Base-by-base conservation (phyloP, 768 basidiomycete genomes). In the Leucosporidium creatinivorum region DNA sequence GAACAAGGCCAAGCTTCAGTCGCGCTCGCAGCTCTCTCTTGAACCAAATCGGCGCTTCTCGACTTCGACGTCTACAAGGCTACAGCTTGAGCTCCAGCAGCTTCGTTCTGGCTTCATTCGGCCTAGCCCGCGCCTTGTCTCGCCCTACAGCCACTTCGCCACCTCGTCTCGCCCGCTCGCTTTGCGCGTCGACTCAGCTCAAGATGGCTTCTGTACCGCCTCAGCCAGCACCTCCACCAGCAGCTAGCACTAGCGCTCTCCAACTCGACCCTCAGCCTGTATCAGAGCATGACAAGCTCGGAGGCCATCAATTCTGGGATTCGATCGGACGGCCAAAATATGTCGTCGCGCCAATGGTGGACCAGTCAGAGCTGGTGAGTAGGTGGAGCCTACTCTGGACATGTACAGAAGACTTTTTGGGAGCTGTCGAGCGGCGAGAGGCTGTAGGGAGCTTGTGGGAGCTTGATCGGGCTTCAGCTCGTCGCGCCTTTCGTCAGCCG, bases 261-360 rank as follows among this genome's bases (percentile, higher is more conserved):
- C 73, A 74, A 5, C 23, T 68, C 31, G 74, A 75, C 9, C 30
- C 51, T 48, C 61, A 65, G 50, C 61, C 60, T 4, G 6, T 39
- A 30, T 10, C 51, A 4, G 48, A 19, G 50, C 52, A 51, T 23
- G 47, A 44, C 44, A 73, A 75, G 59, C 65, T 70, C 30, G 79
- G 65, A 12, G 51, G 59, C 1, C 50, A 55, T 61, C 55, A 52
- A 8, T 57, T 68, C 19, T 73, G 71, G 71, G 49, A 62, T 7
- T 39, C n/a, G 51, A 81, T 97, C 30, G 88, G 89, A 12, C 87
- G 86, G 74, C 90, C 94, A 13, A 92, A 89, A 78, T 88, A 85
- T 75, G 84, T 98, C 50, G 91, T 97, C 23, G 94, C 91, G 13
- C 96, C 96, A 23, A 99, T 99, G 96, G 96, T 98, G 0, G 96